Evolutionary conservation across 2,329 filamentous ascomycete species (phyloP), one percentile per base, ranked within the genome.

Genomic region (Cordyceps militaris): DNA sequence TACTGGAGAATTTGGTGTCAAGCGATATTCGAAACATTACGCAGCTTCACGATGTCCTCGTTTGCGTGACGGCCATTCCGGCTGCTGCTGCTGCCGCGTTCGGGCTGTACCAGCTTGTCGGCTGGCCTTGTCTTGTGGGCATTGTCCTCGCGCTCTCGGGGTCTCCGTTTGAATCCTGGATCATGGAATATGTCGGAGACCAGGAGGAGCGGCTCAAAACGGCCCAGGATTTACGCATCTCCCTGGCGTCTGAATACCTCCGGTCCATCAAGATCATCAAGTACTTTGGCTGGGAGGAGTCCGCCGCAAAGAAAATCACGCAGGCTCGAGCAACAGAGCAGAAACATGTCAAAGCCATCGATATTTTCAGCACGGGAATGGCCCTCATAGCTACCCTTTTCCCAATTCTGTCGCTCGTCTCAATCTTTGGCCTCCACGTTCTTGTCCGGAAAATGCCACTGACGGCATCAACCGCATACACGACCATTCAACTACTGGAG

Each of bases 261-360:
- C 69, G 74, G 23, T 82, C 81, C 5, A 82, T 84, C 57, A 75
- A 78, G 14, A 79, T 79, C 16, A 76, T 84, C 68, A 84, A 84
- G 64, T 84, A 83, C 62, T 83, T 84, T 66, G 79, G 78, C 1
- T 84, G 81, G 82, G 81, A 84, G 63, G 72, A 75, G n/a, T 73
- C 78, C 23, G 76, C 80, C 60, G 73, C 75, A 8, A 70, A 76
- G 13, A 76, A 74, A 50, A 76, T 84, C 57, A 73, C 78, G 28
- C 68, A 73, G 3, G 74, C 79, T 10, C 77, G 81, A 2, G 64
- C 68, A 11, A 68, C 72, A 2, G 81, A 84, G 63, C 81, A 83
- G 60, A 76, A 74, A 40, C 74, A 77, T 43, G 71, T 82, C 16
- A 83, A 80, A 81, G 70, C 66, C 3, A 73, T 81, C n/a, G 77